These are phyloP conservation scores for Ceriops zippeliana DNA, from an alignment of 345 rosid genomes.

Conservation along the genomic window DNA sequence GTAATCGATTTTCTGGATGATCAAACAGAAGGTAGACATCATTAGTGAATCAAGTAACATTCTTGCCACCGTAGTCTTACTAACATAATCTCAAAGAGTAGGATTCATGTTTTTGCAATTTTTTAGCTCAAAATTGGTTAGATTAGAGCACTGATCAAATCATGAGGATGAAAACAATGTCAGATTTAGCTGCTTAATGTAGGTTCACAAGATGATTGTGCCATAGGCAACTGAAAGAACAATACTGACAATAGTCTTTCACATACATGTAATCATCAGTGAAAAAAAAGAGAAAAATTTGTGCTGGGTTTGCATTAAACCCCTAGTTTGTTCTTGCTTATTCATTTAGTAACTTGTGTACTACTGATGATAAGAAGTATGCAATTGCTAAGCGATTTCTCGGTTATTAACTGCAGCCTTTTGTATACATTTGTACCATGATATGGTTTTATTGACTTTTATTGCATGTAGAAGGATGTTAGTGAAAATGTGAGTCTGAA, in stretches of 20 bases:
- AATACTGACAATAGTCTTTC: conserved; percentile 3
- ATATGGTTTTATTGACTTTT: neutral
- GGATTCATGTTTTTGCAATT: conserved; percentile 34
- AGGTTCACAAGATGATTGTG: conserved; percentile 33
- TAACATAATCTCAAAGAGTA: conserved; percentile 13
- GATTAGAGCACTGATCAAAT: conserved; percentile 10
- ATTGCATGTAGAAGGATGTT: neutral
- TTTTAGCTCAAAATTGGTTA: conserved; percentile 22
- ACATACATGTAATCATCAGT: conserved; percentile 17
- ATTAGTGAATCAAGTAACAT: conserved; percentile 20
- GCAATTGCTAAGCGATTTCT: conserved; percentile 15
- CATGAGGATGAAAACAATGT: conserved; percentile 5
- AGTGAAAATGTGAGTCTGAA: neutral
- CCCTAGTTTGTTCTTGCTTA: conserved; percentile 14
- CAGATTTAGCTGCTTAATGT: conserved; percentile 6
- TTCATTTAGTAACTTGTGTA: conserved; percentile 2
- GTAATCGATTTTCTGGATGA: neutral
- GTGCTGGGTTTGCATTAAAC: conserved; percentile 14
- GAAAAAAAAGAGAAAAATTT: conserved; percentile 8
- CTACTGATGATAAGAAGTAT: conserved; percentile 14
- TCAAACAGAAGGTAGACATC: conserved; percentile 17
- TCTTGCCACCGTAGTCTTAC: conserved; percentile 25
- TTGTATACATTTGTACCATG: neutral
- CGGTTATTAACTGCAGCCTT: neutral
- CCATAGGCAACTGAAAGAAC: conserved; percentile 28